A percentile compares a stretch with the other conserved stretches of the same genome.
phyloP scores from a whole-genome alignment of 768 basidiomycete genomes.

The Boletus rufocinnamomeus region DNA sequence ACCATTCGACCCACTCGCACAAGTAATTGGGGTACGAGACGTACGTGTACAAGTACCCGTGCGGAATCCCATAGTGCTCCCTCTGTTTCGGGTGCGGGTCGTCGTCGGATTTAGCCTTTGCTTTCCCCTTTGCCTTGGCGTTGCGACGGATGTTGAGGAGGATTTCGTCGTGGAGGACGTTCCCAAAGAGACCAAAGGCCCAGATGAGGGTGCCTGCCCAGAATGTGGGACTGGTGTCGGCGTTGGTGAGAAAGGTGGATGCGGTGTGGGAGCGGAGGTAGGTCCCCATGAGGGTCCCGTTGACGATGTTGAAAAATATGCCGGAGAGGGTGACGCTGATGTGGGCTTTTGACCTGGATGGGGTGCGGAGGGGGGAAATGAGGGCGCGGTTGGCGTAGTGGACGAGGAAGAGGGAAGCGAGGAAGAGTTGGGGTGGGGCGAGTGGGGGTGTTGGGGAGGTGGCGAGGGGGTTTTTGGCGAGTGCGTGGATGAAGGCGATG shows the following conservation, averaged over 20 bases:
- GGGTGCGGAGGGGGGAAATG: constrained; percentile 77
- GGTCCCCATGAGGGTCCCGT: constrained; percentile 69
- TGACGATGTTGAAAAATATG: constrained; percentile 67
- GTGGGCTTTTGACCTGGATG: constrained; percentile 76
- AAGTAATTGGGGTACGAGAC: constrained; percentile 94
- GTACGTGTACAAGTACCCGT: constrained; percentile 71
- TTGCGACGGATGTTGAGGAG: constrained; percentile 79
- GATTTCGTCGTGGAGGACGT: constrained; percentile 89
- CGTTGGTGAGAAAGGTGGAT: constrained; percentile 41
- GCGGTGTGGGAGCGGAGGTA: constrained; percentile 65
- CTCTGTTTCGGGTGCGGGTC: constrained; percentile 27
- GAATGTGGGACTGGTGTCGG: constrained; percentile 47
- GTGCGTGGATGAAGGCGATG: constrained; percentile 49
- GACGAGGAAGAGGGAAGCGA: constrained; percentile 59
- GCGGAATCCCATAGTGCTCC: constrained; percentile 78
- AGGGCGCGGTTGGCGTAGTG: constrained; percentile 88
- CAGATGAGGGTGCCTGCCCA: constrained; percentile 68
- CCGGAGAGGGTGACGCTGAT: constrained; percentile 58
- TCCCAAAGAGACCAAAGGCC: constrained; percentile 71
- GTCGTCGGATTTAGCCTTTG: constrained; percentile 31
- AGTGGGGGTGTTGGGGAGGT: constrained; percentile 34
- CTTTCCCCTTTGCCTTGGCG: constrained; percentile 42
- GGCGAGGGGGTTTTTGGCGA: constrained; percentile 52
- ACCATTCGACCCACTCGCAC: constrained; percentile 96
- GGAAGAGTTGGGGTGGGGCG: constrained; percentile 46